Evolutionary conservation across 2,329 filamentous ascomycete genomes (phyloP).

Genomic region (Xylaria sp.): DNA sequence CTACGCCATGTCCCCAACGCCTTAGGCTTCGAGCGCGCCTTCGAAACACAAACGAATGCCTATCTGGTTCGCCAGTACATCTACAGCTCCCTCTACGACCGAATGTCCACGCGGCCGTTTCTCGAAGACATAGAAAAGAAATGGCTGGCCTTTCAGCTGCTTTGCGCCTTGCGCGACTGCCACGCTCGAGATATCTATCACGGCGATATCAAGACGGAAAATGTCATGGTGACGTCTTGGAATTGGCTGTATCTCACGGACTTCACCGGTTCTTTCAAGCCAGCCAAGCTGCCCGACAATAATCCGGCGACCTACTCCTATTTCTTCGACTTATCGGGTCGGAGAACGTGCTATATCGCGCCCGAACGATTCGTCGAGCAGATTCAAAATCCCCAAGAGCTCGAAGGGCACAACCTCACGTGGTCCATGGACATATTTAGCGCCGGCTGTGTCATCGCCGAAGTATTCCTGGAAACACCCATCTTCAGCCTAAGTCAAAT

Average conservation of each 20-base stretch:
- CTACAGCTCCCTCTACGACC: slow-evolving; percentile 96
- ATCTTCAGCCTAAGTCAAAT: slow-evolving; percentile 98
- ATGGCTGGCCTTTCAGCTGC: slow-evolving; percentile 95
- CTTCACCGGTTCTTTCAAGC: slow-evolving; percentile 96
- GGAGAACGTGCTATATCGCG: slow-evolving; percentile 93
- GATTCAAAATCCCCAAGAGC: slow-evolving; percentile 59
- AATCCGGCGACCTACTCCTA: slow-evolving; percentile 98
- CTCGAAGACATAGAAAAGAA: slow-evolving; percentile 98
- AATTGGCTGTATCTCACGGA: slow-evolving; percentile 99
- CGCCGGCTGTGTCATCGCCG: slow-evolving; percentile 94
- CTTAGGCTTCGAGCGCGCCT: slow-evolving; percentile 86
- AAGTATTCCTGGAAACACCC: slow-evolving; percentile 92
- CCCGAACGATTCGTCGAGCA: slow-evolving; percentile 84
- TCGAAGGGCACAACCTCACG: slow-evolving; percentile 68
- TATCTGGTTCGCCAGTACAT: slow-evolving; percentile 95
- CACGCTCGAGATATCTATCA: slow-evolving; percentile 91
- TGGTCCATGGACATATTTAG: slow-evolving; percentile 99
- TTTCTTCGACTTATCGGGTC: slow-evolving; percentile 93
- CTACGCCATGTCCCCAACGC: slow-evolving; percentile 90
- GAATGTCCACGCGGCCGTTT: slow-evolving; percentile 94
- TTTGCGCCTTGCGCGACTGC: slow-evolving; percentile 92
- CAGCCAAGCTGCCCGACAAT: slow-evolving; percentile 91
- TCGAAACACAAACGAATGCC: slow-evolving; percentile 91
- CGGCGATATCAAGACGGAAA: slow-evolving; percentile 98
- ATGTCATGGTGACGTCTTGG: slow-evolving; percentile 96